phyloP scores from a whole-genome alignment of 208 protist genomes.

The Spongospora subterranea region DNA sequence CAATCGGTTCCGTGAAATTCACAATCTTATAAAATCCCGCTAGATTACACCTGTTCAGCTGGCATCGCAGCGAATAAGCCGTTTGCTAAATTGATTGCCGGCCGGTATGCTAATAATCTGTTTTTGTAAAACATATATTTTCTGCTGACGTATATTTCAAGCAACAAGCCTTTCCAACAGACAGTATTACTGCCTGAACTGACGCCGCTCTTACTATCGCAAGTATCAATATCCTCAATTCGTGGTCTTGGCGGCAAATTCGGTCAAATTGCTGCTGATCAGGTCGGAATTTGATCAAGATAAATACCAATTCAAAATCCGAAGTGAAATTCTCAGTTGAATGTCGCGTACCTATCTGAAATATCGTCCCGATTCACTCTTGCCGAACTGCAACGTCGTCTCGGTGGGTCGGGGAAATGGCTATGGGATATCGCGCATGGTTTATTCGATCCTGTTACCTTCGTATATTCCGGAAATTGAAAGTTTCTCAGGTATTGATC shows the following conservation, averaged over 20 bases:
- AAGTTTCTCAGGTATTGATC: background rate
- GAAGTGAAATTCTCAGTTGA: background rate
- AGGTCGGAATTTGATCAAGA: background rate
- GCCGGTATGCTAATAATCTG: background rate
- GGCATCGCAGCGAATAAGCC: background rate
- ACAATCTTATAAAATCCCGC: background rate
- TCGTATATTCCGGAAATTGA: background rate
- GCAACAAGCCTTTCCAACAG: background rate
- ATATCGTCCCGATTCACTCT: background rate
- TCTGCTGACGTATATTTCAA: background rate
- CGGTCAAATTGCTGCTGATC: background rate
- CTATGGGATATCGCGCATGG: background rate
- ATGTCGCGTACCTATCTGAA: background rate
- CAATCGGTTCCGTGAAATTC: background rate
- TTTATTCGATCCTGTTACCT: background rate
- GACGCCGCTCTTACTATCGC: background rate
- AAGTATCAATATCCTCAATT: background rate
- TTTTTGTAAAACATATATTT: background rate
- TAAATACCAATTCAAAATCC: background rate
- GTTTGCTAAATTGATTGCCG: background rate
- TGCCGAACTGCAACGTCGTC: background rate
- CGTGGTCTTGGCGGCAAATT: background rate
- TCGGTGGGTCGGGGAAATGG: background rate
- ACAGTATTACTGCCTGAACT: background rate
- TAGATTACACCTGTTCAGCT: background rate